These are phyloP conservation scores for Mucor ambiguus DNA, from an alignment of 371 early-diverging fungal species.

Conservation along the genomic window DNA sequence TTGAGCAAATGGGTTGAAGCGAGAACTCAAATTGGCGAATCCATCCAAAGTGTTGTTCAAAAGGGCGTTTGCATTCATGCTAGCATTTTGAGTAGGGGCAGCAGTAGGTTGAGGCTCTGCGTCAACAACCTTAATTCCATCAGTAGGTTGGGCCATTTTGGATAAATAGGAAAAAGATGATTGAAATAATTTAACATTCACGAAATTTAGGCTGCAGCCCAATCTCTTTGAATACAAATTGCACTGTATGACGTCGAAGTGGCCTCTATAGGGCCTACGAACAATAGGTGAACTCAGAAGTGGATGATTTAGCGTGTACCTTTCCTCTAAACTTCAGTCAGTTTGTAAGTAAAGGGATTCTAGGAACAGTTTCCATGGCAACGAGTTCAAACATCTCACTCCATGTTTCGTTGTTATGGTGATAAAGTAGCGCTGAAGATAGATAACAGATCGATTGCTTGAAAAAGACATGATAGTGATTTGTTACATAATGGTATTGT, in stretches of 20 bases:
- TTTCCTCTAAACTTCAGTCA: not conserved
- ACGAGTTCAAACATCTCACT: not conserved
- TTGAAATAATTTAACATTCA: not conserved
- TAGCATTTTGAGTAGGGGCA: not conserved
- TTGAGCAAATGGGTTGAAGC: slow-evolving; percentile 74
- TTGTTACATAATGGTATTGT: not conserved
- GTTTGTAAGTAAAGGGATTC: not conserved
- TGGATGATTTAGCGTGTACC: not conserved
- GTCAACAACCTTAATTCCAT: slow-evolving; percentile 37
- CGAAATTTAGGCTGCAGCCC: not conserved
- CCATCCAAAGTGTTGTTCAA: slow-evolving; percentile 58
- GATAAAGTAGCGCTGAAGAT: not conserved
- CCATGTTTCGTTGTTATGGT: not conserved
- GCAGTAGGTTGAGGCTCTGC: slow-evolving; percentile 31
- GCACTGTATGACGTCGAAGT: slow-evolving; percentile 1
- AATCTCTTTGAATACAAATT: not conserved
- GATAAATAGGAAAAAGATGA: not conserved
- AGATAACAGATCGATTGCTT: not conserved
- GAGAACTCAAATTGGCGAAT: slow-evolving; percentile 63
- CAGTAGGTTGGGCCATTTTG: slow-evolving; percentile 27
- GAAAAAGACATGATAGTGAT: not conserved
- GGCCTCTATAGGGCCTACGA: not conserved
- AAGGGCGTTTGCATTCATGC: slow-evolving; percentile 38
- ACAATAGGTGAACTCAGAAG: not conserved
- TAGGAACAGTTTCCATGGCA: not conserved